Base-by-base conservation (phyloP, 2,329 filamentous ascomycete species). In the Botrytis pseudocinerea region DNA sequence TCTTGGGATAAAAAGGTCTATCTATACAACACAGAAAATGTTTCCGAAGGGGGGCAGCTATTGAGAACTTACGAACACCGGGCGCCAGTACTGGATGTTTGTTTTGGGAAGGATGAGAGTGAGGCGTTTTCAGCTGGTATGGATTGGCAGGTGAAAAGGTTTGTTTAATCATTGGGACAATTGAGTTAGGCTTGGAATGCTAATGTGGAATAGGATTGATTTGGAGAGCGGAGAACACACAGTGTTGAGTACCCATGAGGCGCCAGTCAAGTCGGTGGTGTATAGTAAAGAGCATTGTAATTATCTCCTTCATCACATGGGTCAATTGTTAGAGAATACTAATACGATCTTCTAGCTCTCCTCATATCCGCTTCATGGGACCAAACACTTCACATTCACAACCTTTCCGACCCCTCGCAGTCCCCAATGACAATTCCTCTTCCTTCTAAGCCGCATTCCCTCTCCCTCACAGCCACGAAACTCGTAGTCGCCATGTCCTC, bases 1-100 rank as follows among this genome's bases (percentile, higher is more conserved):
- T 97, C 94, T 72, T 99, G 96, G 96, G 95, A 98, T 83, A 93
- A 91, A 83, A 90, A 93, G 81, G 90, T 97, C 72, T 97, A 98
- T 83, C 87, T 95, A 70, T 98, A 98, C 86, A 93, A 97, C 80
- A 88, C 92, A 74, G 84, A 84, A 85, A 57, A 35, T 60, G 75
- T 60, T 46, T 87, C 87, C 35, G 86, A 87, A 32, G 81, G 80
- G 54, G 88, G 87, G 10, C 88, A 87, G 71, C 85, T 97, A 44
- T 80, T 95, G 46, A 88, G 89, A 76, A 93, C 91, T 76, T 94
- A 92, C 79, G 91, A 94, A 82, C 92, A 96, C 82, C 89, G 91
- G 74, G 93, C 93, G 12, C 94, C 96, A 0, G 92, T 99, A 14
- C 86, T 99, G 73, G 94, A 97, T 81, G 92, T 96, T 28, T 97